Conservation (phyloP, 768 basidiomycete species). For the Termitomyces sp. region DNA sequence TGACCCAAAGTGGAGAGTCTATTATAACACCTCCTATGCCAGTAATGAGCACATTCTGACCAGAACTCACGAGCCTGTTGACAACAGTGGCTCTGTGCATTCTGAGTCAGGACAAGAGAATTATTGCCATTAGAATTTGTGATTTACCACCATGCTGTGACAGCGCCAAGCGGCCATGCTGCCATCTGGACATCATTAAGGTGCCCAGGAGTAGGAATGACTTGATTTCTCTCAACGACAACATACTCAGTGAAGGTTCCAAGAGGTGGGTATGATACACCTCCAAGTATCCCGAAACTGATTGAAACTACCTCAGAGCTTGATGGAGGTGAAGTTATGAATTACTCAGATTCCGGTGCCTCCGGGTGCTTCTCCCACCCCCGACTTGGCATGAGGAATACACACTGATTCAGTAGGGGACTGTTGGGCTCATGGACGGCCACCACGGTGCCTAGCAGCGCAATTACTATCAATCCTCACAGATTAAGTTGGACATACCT, state of each 20-base stretch:
- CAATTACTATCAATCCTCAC: background rate
- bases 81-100: constrained; percentile 53
- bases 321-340: background rate
- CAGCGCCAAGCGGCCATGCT: constrained; percentile 71
- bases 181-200: constrained; percentile 63
- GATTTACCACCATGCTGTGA: constrained; percentile 80
- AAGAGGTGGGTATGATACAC: constrained; percentile 40
- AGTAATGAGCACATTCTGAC: constrained; percentile 74
- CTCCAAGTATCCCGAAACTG: constrained; percentile 68
- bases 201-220: constrained; percentile 61
- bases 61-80: constrained; percentile 54
- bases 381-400: constrained; percentile 70
- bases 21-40: constrained; percentile 45
- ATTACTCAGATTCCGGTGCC: constrained; percentile 59
- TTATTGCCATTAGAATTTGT: background rate
- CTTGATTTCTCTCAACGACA: constrained; percentile 62
- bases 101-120: background rate
- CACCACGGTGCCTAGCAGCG: constrained; percentile 52
- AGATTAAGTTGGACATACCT: constrained; percentile 32
- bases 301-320: background rate
- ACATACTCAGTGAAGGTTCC: constrained; percentile 80
- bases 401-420: constrained; percentile 52
- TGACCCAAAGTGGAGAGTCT: no score
- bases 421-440: constrained; percentile 50
- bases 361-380: constrained; percentile 69